Evolutionary conservation across 2,329 filamentous ascomycete species (phyloP).

Genomic region (Aspergillus sp.): DNA sequence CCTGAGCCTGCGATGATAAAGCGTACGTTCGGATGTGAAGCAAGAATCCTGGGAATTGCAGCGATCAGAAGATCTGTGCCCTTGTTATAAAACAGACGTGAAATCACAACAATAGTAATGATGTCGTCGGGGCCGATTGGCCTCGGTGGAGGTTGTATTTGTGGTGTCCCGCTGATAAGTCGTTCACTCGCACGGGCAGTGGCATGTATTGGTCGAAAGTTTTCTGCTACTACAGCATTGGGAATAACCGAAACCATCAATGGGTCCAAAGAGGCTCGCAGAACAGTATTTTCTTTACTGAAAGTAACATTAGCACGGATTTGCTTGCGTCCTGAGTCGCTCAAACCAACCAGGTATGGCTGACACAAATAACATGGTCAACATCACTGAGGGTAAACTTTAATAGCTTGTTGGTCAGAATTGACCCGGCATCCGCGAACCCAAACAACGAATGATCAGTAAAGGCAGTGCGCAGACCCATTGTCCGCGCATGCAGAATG

Average conservation of each 20-base stretch:
- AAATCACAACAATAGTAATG: conserved; percentile 96
- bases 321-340: not conserved
- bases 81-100: conserved; percentile 97
- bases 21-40: conserved; percentile 84
- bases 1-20: conserved; percentile 97
- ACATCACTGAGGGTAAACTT: conserved; percentile 97
- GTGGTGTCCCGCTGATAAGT: conserved; percentile 21
- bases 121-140: conserved; percentile 78
- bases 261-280: conserved; percentile 90
- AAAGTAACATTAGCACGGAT: conserved; percentile 7
- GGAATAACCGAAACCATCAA: conserved; percentile 97
- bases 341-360: conserved; percentile 78
- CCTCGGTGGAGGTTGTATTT: conserved; percentile 57
- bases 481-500: conserved; percentile 90
- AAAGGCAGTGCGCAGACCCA: conserved; percentile 94
- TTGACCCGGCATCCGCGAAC: conserved; percentile 93
- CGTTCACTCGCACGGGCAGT: conserved; percentile 40
- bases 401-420: conserved; percentile 92
- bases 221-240: conserved; percentile 94
- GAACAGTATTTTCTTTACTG: conserved; percentile 96
- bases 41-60: conserved; percentile 87
- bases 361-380: conserved; percentile 97
- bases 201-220: conserved; percentile 74
- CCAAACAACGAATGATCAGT: conserved; percentile 97
- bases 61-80: conserved; percentile 96